Percentiles rank a stretch among this genome's conserved stretches.
These are phyloP conservation scores for Eucalyptus tenuipes DNA, from an alignment of 345 rosid genomes.

Conservation along the genomic window DNA sequence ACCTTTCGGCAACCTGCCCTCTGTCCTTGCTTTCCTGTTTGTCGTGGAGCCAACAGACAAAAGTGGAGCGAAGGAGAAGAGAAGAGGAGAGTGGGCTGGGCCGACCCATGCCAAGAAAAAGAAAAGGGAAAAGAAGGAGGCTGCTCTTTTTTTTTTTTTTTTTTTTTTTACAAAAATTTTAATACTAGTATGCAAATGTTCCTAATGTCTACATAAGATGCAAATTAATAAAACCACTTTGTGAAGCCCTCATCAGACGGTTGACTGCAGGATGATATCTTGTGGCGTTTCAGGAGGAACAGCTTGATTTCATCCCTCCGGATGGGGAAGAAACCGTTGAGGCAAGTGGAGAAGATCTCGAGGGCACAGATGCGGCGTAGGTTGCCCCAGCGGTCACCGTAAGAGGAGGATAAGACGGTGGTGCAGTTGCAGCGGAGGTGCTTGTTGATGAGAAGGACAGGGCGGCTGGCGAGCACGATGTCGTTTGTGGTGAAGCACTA, in stretches of 20 bases:
- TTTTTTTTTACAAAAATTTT: no score
- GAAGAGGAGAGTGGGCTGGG: no score
- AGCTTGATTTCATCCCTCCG: slow-evolving; percentile 16
- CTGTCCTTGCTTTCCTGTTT: no score
- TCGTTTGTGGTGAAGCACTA: slow-evolving; percentile 16
- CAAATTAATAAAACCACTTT: background rate
- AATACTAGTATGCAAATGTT: accelerated
- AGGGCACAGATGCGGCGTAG: slow-evolving; percentile 23
- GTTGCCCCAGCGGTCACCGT: slow-evolving; percentile 43
- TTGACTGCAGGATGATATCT: slow-evolving; percentile 2
- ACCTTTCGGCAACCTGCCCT: no score
- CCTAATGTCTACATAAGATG: no score
- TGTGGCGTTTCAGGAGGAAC: background rate
- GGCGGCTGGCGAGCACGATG: slow-evolving; percentile 13
- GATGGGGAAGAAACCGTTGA: background rate
- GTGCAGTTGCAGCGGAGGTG: slow-evolving; percentile 14
- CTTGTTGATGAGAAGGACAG: background rate
- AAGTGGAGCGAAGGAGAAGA: no score
- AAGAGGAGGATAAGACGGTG: slow-evolving; percentile 7
- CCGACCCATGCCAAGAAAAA: no score
- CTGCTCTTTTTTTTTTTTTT: no score
- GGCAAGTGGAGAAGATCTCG: slow-evolving; percentile 21
- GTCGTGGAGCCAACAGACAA: no score
- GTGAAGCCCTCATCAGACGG: background rate
- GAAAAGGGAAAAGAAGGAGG: no score